These are phyloP conservation scores for Spinacia oleracea DNA, from an alignment of 179 eudicot genomes.

Conservation along the genomic window DNA sequence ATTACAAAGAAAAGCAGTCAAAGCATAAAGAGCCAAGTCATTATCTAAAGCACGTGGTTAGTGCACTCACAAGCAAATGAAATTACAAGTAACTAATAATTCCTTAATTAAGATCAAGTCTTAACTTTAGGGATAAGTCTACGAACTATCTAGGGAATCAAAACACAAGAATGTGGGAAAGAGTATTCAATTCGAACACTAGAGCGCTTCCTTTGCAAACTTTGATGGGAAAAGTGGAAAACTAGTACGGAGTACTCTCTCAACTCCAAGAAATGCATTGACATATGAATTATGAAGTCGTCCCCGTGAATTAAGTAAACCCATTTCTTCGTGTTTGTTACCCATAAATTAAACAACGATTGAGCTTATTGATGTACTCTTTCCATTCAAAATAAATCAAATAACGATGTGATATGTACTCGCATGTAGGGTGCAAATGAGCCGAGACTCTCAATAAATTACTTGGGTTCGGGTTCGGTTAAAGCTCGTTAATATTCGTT, in stretches of 20 bases:
- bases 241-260: not conserved
- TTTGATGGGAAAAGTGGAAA: not conserved
- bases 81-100: not conserved
- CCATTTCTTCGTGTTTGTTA: conserved; percentile 20
- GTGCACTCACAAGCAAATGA: not conserved
- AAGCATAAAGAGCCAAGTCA: not conserved
- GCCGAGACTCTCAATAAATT: too few species aligned
- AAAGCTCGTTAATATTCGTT: too few species aligned
- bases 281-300: conserved; percentile 10
- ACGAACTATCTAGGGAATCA: not conserved
- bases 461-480: too few species aligned
- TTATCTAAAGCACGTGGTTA: conserved; percentile 7
- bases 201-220: not conserved
- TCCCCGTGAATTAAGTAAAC: conserved; percentile 20
- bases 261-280: not conserved
- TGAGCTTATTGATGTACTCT: not conserved
- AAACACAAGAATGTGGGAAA: conserved; percentile 13
- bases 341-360: not conserved
- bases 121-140: not conserved
- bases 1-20: not conserved
- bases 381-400: too few species aligned
- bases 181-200: not conserved
- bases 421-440: too few species aligned
- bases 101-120: too few species aligned
- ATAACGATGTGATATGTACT: too few species aligned